A percentile compares a stretch with the other conserved stretches of the same genome.
phyloP scores from a whole-genome alignment of 1,284 basidiomycete genomes.

The Melanopsichium pennsylvanicum region DNA sequence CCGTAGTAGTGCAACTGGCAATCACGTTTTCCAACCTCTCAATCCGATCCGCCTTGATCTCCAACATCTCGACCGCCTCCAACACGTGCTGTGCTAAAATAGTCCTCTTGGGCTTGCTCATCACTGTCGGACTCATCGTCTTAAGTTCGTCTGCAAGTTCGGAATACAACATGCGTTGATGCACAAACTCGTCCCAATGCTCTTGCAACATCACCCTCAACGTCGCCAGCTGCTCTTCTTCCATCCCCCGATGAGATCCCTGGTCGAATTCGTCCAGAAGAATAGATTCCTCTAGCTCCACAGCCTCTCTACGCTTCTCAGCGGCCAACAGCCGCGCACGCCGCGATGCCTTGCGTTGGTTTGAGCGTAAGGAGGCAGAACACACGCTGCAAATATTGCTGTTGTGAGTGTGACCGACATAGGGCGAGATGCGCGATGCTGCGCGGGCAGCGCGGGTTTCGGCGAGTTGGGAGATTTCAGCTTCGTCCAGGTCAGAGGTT shows the following conservation, averaged over 20 bases:
- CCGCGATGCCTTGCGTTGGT: constrained; percentile 25
- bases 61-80: constrained; percentile 59
- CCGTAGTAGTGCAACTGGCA: background rate
- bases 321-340: constrained; percentile 14
- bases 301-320: constrained; percentile 14
- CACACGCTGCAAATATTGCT: constrained; percentile 40
- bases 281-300: constrained; percentile 36
- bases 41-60: constrained; percentile 58
- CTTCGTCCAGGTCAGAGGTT: constrained; percentile 20
- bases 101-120: constrained; percentile 46
- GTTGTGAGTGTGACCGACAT: constrained; percentile 19
- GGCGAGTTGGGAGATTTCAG: constrained; percentile 43
- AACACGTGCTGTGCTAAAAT: constrained; percentile 60
- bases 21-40: constrained; percentile 38
- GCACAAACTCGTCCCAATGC: constrained; percentile 62
- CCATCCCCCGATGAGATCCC: background rate
- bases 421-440: constrained; percentile 9
- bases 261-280: constrained; percentile 16
- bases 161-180: constrained; percentile 56
- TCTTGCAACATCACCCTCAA: constrained; percentile 42
- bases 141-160: constrained; percentile 65
- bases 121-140: constrained; percentile 46
- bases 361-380: background rate
- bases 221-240: background rate
- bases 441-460: constrained; percentile 23